Percentiles rank a stretch among this genome's conserved stretches.
Conservation (phyloP, 306 rosid species). For the Alnus rubra region DNA sequence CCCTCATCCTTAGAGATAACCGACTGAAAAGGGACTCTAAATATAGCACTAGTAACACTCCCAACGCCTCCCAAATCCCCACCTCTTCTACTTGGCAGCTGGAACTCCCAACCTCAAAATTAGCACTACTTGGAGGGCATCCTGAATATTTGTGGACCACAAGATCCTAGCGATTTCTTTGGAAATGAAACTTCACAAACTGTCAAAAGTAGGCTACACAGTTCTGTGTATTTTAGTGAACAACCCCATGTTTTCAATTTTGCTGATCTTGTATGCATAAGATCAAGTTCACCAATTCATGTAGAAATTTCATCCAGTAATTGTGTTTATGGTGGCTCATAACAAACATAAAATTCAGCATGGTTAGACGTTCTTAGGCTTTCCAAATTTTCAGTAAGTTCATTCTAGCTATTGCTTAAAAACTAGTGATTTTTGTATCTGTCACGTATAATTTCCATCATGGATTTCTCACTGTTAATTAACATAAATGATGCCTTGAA, state of each 20-base stretch:
- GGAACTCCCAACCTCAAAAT: too few species aligned
- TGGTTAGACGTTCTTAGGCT: neutral
- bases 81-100: too few species aligned
- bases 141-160: neutral
- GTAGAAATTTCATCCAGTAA: neutral
- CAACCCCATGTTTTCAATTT: too few species aligned
- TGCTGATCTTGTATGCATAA: neutral
- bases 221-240: neutral
- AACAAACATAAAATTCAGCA: neutral
- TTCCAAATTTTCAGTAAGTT: neutral
- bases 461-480: neutral
- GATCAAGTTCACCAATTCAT: neutral
- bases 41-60: neutral
- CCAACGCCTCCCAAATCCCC: neutral
- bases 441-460: neutral
- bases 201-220: too few species aligned
- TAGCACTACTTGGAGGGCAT: neutral
- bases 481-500: neutral
- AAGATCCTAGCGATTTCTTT: neutral
- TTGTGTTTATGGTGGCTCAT: neutral
- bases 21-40: too few species aligned
- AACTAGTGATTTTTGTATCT: neutral
- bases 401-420: neutral
- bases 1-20: too few species aligned
- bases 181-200: neutral